These are phyloP conservation scores for Theobroma grandiflorum DNA, from an alignment of 441 rosid species.

Conservation along the genomic window DNA sequence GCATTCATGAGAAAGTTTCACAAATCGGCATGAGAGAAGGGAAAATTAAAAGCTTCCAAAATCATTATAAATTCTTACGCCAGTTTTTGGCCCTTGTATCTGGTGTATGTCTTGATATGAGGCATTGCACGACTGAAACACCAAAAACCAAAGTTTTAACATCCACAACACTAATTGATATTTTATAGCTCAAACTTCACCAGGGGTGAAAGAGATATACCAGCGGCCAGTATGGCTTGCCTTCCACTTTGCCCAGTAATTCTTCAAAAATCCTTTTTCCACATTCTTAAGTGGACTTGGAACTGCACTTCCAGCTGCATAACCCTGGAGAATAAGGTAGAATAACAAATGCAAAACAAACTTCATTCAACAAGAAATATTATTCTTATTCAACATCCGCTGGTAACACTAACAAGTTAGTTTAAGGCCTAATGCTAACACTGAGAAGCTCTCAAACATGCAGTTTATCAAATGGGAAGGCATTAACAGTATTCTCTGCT, in stretches of 20 bases:
- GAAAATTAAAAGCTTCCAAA: slow-evolving; percentile 23
- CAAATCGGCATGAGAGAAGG: slow-evolving; percentile 8
- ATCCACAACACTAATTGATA: slow-evolving; percentile 17
- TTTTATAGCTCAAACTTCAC: slow-evolving; percentile 24
- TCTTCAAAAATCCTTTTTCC: slow-evolving; percentile 79
- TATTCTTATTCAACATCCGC: neutral
- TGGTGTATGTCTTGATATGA: slow-evolving; percentile 91
- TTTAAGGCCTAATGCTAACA: neutral
- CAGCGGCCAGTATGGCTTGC: slow-evolving; percentile 85
- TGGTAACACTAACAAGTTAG: slow-evolving; percentile 6
- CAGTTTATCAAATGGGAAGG: neutral
- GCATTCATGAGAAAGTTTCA: slow-evolving; percentile 31
- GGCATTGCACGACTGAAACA: slow-evolving; percentile 90
- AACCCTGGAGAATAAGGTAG: slow-evolving; percentile 61
- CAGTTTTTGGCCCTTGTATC: slow-evolving; percentile 78
- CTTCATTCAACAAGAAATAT: slow-evolving; percentile 1
- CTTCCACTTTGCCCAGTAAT: slow-evolving; percentile 96
- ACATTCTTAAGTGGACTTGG: slow-evolving; percentile 94
- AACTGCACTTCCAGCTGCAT: slow-evolving; percentile 88
- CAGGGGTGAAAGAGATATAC: slow-evolving; percentile 40
- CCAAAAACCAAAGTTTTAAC: slow-evolving; percentile 28
- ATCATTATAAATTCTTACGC: slow-evolving; percentile 63
- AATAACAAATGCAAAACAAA: slow-evolving; percentile 21
- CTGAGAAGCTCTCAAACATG: neutral
- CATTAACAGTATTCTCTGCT: no score